Percentiles rank a stretch among this genome's conserved stretches.
Evolutionary conservation across 2,329 filamentous ascomycete genomes (phyloP).

Genomic region (Aspergillus bombycis): DNA sequence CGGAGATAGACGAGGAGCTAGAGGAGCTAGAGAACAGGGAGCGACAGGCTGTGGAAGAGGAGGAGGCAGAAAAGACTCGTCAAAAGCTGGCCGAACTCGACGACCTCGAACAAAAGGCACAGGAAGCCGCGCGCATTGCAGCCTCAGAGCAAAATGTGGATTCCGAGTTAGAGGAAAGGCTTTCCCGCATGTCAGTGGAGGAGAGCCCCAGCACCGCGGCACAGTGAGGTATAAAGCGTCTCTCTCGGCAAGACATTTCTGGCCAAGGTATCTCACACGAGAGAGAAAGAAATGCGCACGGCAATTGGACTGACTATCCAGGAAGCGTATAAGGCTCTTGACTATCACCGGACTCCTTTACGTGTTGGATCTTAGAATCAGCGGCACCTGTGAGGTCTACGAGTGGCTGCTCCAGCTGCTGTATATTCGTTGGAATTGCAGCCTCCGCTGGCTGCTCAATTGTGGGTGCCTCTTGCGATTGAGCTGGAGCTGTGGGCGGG

Average conservation of each 20-base stretch:
- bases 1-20: slow-evolving; percentile 85
- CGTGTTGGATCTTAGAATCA: background rate
- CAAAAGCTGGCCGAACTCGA: slow-evolving; percentile 54
- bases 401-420: slow-evolving; percentile 1
- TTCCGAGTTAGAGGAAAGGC: slow-evolving; percentile 38
- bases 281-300: background rate
- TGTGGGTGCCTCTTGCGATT: slow-evolving; percentile 5
- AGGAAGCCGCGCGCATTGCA: slow-evolving; percentile 40
- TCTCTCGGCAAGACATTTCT: background rate
- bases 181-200: slow-evolving; percentile 47
- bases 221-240: slow-evolving; percentile 18
- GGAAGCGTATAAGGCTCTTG: slow-evolving; percentile 8
- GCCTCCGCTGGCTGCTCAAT: slow-evolving; percentile 7
- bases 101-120: slow-evolving; percentile 45
- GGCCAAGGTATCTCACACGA: background rate
- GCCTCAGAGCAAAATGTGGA: slow-evolving; percentile 32
- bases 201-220: slow-evolving; percentile 30
- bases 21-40: slow-evolving; percentile 71
- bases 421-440: slow-evolving; percentile 4
- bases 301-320: slow-evolving; percentile 1
- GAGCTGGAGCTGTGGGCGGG: slow-evolving; percentile 17
- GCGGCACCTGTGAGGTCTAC: slow-evolving; percentile 7
- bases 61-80: slow-evolving; percentile 54
- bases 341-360: slow-evolving; percentile 12
- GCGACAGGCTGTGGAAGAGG: slow-evolving; percentile 49